phyloP scores from a whole-genome alignment of 1,284 basidiomycete species.

The Sanghuangporus baumii region DNA sequence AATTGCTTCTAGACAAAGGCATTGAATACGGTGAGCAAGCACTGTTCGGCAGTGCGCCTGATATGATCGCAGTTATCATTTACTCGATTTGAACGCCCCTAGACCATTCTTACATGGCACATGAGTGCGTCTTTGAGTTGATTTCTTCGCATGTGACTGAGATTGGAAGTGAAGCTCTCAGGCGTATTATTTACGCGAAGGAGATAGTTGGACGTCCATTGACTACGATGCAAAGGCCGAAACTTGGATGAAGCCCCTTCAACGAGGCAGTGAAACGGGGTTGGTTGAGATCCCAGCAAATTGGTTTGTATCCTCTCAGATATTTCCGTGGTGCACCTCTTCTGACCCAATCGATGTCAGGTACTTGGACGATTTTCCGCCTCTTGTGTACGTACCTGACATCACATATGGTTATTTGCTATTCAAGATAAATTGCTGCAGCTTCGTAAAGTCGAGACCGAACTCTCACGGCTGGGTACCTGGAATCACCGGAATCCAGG shows the following conservation, averaged over 20 bases:
- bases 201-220: constrained; percentile 73
- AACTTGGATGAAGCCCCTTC: constrained; percentile 74
- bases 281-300: constrained; percentile 71
- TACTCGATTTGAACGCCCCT: not conserved
- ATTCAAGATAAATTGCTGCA: constrained; percentile 19
- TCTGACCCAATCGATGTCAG: constrained; percentile 22
- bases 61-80: not conserved
- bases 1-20: constrained; percentile 66
- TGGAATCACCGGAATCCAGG: not conserved
- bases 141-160: constrained; percentile 3
- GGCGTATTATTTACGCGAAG: constrained; percentile 63
- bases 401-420: not conserved
- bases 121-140: constrained; percentile 36
- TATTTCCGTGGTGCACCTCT: not conserved
- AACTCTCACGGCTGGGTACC: constrained; percentile 66
- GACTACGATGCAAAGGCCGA: constrained; percentile 56
- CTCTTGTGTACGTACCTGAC: constrained; percentile 49
- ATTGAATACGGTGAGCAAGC: constrained; percentile 58
- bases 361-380: constrained; percentile 65
- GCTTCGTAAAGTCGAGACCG: constrained; percentile 59
- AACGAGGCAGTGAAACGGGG: constrained; percentile 59
- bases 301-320: constrained; percentile 37
- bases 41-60: not conserved
- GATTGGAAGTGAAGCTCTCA: constrained; percentile 44
- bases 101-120: constrained; percentile 67